These are phyloP conservation scores for Themeda triandra DNA, from an alignment of 176 grass and related monocot genomes.

Conservation along the genomic window DNA sequence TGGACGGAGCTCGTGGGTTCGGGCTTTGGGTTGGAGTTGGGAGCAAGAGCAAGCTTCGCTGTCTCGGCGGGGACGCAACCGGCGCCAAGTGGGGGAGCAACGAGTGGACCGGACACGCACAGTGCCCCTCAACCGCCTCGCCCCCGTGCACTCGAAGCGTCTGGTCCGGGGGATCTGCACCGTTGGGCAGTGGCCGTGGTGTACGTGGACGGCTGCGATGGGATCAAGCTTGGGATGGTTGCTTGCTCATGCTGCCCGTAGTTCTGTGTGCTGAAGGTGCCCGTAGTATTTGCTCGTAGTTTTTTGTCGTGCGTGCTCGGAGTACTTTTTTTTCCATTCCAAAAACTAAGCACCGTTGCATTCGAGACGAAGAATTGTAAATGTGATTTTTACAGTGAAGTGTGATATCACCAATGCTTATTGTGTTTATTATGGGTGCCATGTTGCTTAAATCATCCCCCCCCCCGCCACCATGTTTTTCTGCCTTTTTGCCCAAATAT, in stretches of 20 bases:
- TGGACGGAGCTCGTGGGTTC: conserved; percentile 26
- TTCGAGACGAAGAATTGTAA: too few relatives aligned
- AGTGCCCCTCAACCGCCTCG: background rate
- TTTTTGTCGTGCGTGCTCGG: too few relatives aligned
- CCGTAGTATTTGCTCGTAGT: too few relatives aligned
- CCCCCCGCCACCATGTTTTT: too few relatives aligned
- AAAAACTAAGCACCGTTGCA: too few relatives aligned
- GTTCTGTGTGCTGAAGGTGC: background rate
- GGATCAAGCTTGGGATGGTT: background rate
- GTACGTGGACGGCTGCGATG: background rate
- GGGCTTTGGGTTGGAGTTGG: conserved; percentile 7
- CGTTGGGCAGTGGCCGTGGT: background rate
- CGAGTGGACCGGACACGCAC: conserved; percentile 44
- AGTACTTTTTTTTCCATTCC: too few relatives aligned
- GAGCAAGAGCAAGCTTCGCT: conserved; percentile 5
- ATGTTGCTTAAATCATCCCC: too few relatives aligned
- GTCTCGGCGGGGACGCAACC: background rate
- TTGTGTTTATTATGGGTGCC: too few relatives aligned
- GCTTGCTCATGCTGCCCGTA: background rate
- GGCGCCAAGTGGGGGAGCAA: conserved; percentile 8
- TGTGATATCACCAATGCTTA: too few relatives aligned
- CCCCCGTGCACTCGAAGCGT: background rate
- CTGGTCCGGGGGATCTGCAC: background rate
- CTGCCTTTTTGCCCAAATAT: too few relatives aligned
- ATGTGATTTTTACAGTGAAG: too few relatives aligned